Evolutionary conservation across 2,329 filamentous ascomycete species (phyloP).

Genomic region (Teratosphaeria zuluensis): DNA sequence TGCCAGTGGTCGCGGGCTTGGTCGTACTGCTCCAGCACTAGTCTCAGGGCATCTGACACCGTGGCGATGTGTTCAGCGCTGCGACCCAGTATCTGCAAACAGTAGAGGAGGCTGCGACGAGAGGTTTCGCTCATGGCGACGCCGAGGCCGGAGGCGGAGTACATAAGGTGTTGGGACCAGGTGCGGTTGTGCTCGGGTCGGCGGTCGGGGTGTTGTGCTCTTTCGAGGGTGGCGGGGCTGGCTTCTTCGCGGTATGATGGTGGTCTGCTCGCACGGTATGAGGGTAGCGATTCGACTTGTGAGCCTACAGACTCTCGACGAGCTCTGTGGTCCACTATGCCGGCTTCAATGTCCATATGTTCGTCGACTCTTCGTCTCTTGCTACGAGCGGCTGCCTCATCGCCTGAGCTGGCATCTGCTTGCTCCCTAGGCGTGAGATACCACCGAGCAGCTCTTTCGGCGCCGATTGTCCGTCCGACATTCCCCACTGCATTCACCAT

Average conservation of each 20-base stretch:
- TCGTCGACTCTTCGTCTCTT: constrained; percentile 39
- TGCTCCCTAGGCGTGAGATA: constrained; percentile 55
- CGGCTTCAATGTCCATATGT: constrained; percentile 39
- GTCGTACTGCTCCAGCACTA: constrained; percentile 74
- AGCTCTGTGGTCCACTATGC: constrained; percentile 2
- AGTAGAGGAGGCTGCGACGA: constrained; percentile 73
- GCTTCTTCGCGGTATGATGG: constrained; percentile 26
- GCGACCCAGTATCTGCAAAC: constrained; percentile 67
- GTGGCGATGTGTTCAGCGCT: constrained; percentile 73
- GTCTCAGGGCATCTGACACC: constrained; percentile 63
- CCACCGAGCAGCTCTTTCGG: constrained; percentile 78
- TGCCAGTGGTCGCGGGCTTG: constrained; percentile 32
- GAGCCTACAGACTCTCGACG: constrained; percentile 55
- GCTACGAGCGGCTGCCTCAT: constrained; percentile 15
- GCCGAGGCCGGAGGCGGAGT: constrained; percentile 82
- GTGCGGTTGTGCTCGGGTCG: constrained; percentile 32
- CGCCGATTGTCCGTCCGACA: constrained; percentile 74
- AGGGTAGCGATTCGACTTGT: constrained; percentile 65
- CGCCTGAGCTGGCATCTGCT: constrained; percentile 34
- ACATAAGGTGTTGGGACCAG: constrained; percentile 65
- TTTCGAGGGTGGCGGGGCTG: constrained; percentile 20
- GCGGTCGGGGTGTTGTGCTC: constrained; percentile 14
- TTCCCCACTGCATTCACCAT: constrained; percentile 79
- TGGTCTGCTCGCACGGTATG: constrained; percentile 64
- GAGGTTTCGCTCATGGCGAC: constrained; percentile 88